Percentiles rank a stretch among this genome's conserved stretches.
phyloP scores from a whole-genome alignment of 2,329 filamentous ascomycete species.

The Talaromyces sp. region DNA sequence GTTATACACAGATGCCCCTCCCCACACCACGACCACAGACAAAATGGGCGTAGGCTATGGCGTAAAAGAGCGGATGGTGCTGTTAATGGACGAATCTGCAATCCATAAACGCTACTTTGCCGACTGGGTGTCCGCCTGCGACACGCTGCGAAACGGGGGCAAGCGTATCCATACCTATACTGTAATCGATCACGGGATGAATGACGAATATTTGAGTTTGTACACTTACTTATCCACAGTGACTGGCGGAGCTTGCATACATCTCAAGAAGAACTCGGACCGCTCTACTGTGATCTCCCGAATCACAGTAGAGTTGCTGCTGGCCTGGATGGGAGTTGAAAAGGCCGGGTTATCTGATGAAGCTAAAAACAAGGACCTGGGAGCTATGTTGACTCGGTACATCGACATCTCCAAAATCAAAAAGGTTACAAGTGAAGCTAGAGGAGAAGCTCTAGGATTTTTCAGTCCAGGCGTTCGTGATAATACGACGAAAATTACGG shows the following conservation, averaged over 20 bases:
- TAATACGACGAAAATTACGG: not conserved
- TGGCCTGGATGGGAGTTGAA: not conserved
- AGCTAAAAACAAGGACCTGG: not conserved
- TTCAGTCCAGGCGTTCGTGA: not conserved
- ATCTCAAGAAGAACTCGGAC: not conserved
- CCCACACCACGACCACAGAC: not conserved
- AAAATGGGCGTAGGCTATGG: too few relatives aligned
- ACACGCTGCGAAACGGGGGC: not conserved
- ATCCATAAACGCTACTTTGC: not conserved
- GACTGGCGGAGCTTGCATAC: not conserved
- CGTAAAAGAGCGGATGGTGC: not conserved
- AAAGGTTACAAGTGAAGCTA: not conserved
- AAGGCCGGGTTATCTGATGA: not conserved
- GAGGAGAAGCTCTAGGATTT: not conserved
- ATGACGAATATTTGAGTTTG: not conserved
- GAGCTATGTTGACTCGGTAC: not conserved
- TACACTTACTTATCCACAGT: not conserved
- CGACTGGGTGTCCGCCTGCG: not conserved
- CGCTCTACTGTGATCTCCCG: not conserved
- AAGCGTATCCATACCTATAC: not conserved
- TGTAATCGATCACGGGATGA: not conserved
- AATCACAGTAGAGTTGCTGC: not conserved
- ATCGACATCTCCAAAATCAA: not conserved
- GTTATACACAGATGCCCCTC: not conserved
- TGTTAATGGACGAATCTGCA: not conserved